Percentiles rank a stretch among this genome's conserved stretches.
Conservation (phyloP, 257 asterid genomes). For the Oldenlandia corymbosa region DNA sequence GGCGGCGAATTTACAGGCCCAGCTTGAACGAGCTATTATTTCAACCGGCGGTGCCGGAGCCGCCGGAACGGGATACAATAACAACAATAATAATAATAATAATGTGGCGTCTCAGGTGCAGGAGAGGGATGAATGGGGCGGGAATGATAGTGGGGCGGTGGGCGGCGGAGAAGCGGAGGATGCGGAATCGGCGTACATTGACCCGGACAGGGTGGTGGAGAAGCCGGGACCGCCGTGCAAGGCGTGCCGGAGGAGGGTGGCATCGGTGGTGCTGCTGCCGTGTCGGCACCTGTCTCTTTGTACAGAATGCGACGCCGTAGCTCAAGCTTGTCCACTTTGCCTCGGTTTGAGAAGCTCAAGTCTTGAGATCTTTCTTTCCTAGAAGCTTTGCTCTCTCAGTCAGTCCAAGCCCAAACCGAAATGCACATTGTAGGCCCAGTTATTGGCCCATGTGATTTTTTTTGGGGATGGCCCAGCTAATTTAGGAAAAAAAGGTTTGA, state of each 20-base stretch:
- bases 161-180: conserved; percentile 38
- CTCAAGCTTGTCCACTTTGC: conserved; percentile 40
- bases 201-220: conserved; percentile 41
- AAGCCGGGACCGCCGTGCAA: conserved; percentile 32
- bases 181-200: conserved; percentile 45
- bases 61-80: too few species aligned
- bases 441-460: neutral
- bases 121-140: conserved; percentile 19
- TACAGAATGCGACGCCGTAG: conserved; percentile 31
- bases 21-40: conserved; percentile 35
- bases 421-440: neutral
- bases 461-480: neutral
- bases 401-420: conserved; percentile 5
- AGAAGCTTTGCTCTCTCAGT: conserved; percentile 4
- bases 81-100: conserved; percentile 10
- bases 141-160: conserved; percentile 9
- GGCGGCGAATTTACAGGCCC: conserved; percentile 40
- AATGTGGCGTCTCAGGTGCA: conserved; percentile 16
- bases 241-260: conserved; percentile 33
- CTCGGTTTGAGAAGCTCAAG: conserved; percentile 33
- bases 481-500: neutral
- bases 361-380: conserved; percentile 32
- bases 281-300: conserved; percentile 45
- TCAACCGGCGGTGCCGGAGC: conserved; percentile 15
- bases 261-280: conserved; percentile 41